A percentile compares a stretch with the other conserved stretches of the same genome.
These are phyloP conservation scores for Endotrypanum monterogeii DNA, from an alignment of 208 protist genomes.

Conservation along the genomic window DNA sequence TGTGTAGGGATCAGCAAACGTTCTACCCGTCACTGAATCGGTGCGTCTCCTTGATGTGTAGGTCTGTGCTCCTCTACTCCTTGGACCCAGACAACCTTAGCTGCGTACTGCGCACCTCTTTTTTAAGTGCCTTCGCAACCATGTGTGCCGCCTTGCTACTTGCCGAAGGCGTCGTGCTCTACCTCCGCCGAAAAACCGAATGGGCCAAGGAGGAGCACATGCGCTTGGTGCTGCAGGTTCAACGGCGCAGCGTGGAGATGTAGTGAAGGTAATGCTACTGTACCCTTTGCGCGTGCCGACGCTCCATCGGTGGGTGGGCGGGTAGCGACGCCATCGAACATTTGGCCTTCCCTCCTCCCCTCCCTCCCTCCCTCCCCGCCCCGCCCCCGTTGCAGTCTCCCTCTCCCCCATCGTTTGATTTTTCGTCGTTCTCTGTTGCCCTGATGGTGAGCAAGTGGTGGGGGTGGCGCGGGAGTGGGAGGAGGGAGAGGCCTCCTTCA, in stretches of 20 bases:
- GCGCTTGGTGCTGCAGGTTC: slow-evolving; percentile 35
- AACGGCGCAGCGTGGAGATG: slow-evolving; percentile 29
- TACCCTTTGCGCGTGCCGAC: no score
- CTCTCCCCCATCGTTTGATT: no score
- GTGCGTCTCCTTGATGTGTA: slow-evolving; percentile 43
- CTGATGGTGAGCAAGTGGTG: no score
- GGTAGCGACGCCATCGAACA: no score
- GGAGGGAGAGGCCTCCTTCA: no score
- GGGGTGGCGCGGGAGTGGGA: no score
- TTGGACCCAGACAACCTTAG: slow-evolving; percentile 46
- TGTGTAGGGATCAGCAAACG: slow-evolving; percentile 21
- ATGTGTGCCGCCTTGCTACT: slow-evolving; percentile 34
- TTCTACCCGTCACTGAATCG: slow-evolving; percentile 55
- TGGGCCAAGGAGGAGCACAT: slow-evolving; percentile 36
- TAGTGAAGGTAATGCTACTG: neutral
- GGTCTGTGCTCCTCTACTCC: slow-evolving; percentile 31
- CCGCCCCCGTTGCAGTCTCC: no score
- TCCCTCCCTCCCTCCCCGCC: no score
- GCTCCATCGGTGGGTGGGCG: no score
- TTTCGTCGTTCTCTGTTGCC: no score
- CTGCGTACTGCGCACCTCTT: slow-evolving; percentile 31
- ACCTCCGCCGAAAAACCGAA: slow-evolving; percentile 35
- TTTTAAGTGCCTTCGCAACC: slow-evolving; percentile 28
- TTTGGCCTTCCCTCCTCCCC: no score
- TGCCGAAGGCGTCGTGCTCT: slow-evolving; percentile 42